A percentile compares a stretch with the other conserved stretches of the same genome.
Evolutionary conservation across 441 rosid genomes (phyloP).

Genomic region (Melastoma candidum): DNA sequence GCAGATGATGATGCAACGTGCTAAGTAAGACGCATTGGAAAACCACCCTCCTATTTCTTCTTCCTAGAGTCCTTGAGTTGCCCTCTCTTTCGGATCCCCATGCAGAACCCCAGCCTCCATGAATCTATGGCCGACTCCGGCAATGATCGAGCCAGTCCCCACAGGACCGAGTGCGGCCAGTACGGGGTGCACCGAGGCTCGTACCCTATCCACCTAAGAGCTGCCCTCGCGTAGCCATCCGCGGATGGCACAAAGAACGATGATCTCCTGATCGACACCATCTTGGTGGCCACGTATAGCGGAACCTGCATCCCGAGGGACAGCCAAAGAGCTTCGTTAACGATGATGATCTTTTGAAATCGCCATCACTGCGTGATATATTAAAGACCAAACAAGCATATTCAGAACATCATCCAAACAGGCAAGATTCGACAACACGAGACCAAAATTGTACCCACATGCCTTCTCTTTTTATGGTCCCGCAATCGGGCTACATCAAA

Average conservation of each 20-base stretch:
- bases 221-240: conserved; percentile 72
- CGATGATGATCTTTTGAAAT: too few species aligned
- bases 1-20: too few species aligned
- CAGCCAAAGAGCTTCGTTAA: too few species aligned
- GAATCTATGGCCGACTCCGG: conserved; percentile 53
- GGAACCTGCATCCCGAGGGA: conserved; percentile 45
- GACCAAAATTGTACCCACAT: too few species aligned
- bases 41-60: conserved; percentile 29
- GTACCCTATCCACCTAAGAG: conserved; percentile 60
- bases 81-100: conserved; percentile 64
- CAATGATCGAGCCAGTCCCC: conserved; percentile 34
- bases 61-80: conserved; percentile 60
- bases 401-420: too few species aligned
- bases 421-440: too few species aligned
- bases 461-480: too few species aligned
- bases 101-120: conserved; percentile 48
- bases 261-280: conserved; percentile 72
- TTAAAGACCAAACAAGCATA: too few species aligned
- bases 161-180: conserved; percentile 82
- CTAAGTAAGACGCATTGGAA: too few species aligned
- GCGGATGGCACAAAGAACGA: conserved; percentile 78
- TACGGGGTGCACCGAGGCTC: conserved; percentile 88
- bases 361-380: too few species aligned
- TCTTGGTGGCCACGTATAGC: conserved; percentile 84
- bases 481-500: too few species aligned